Evolutionary conservation across 495 filamentous ascomycete genomes (phyloP), one percentile per base, ranked within the genome.

Genomic region (Daldinia vernicosa): DNA sequence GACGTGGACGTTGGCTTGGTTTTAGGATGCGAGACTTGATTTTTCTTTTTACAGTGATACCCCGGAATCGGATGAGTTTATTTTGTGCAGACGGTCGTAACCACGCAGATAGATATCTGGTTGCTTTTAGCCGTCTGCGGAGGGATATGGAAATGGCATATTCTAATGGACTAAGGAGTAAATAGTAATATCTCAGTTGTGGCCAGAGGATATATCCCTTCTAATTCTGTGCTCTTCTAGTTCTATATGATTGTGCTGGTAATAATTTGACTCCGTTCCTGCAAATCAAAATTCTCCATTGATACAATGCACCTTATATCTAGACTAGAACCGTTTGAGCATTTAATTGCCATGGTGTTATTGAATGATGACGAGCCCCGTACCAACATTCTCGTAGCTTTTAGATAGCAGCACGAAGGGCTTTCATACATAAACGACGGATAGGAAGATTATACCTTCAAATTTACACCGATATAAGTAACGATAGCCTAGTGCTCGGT

Each of bases 1-100:
- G 9, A 84, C 95, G 71, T 99, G 96, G 96, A 98, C 93, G 37
- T 78, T 98, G 77, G 93, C 92, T 30, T 99, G 95, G 94, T 93
- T 98, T 82, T 99, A 71, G 86, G 53, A 39, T 72, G 30, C 45
- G 51, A 52, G 54, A 62, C 39, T 28, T 45, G 60, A 28, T 54
- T 35, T 26, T 45, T 27, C 47, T 26, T 19, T 63, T 71, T 60
- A 56, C 15, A n/a, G 64, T 76, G 75, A 77, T 77, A 77, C 75
- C 74, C 74, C 63, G 45, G 66, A 63, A 60, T 53, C 22, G 50
- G 37, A 35, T 37, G 56, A 62, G 59, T 67, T 69, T 8, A 62
- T 64, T 64, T n/a, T 62, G 59, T 37, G 40, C 43, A 27, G 17
- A 59, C 15, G 37, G 37, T 26, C n/a, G 9, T 8, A 60, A 35